Evolutionary conservation across 441 rosid species (phyloP), one percentile per base, ranked within the genome.

Genomic region (Manihot esculenta): DNA sequence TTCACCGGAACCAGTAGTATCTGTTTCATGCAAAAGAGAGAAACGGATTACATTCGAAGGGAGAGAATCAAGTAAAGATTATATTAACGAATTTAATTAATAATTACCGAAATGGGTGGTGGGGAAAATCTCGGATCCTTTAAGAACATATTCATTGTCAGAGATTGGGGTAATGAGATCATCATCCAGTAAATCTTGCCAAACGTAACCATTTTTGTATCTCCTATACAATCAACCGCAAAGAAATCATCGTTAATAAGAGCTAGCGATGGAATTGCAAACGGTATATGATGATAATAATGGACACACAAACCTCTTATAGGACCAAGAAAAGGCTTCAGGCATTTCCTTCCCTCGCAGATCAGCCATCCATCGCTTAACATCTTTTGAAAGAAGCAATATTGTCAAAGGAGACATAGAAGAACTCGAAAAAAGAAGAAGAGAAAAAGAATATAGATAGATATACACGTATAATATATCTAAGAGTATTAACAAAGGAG

Each of bases 171-270:
- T 84, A 58, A 92, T 86, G 42, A 92, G 92, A 79, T 92, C 92
- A 48, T 86, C 91, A 24, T 92, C 91, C 17, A 75, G 38, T 15
- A 92, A 80, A 73, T 92, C 95, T 84, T 88, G 95, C 97, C 97
- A 92, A 24, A 89, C 85, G 56, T 81, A 92, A 14, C 90, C 92
- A 33, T 20, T 82, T 75, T 80, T 87, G 77, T 88, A 89, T 72
- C 83, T 87, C 86, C 97, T 91, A 60, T 56, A 7, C 42, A 38
- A 62, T 55, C 14, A 33, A 21, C 38, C 12, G 1, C 2, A 10
- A 1, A 35, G 24, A 13, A 1, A 5, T 17, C 18, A 0, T 15
- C 18, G 3, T 5, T 17, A 17, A 38, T 44, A 47, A 3, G 24
- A 58, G 0, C 48, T 26, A 60, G 9, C 8, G 9, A 15, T 18